Evolutionary conservation across 768 basidiomycete species (phyloP).

Genomic region (Strobilomyces confusus): DNA sequence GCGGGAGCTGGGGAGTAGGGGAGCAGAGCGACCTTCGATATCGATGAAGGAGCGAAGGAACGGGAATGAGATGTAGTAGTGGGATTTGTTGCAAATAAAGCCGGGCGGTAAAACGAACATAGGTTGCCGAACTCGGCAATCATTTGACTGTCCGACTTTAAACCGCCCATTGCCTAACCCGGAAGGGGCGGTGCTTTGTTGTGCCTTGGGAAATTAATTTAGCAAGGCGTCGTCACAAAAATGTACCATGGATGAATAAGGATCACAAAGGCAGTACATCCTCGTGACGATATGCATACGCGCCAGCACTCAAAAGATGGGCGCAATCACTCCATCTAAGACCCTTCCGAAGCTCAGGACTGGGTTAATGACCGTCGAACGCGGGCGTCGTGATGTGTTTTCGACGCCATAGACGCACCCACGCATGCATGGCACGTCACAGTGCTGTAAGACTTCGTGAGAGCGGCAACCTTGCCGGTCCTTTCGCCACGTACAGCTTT

Average conservation of each 20-base stretch:
- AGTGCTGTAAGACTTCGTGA: not conserved
- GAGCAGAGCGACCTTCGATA: slow-evolving; percentile 18
- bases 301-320: slow-evolving; percentile 9
- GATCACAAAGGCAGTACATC: slow-evolving; percentile 16
- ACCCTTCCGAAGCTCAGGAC: not conserved
- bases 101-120: slow-evolving; percentile 35
- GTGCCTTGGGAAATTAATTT: slow-evolving; percentile 25
- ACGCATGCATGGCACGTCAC: not conserved
- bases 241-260: slow-evolving; percentile 17
- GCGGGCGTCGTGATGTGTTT: not conserved
- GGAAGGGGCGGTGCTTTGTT: slow-evolving; percentile 19
- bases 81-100: slow-evolving; percentile 40
- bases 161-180: slow-evolving; percentile 30
- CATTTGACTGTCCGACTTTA: slow-evolving; percentile 34
- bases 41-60: slow-evolving; percentile 30
- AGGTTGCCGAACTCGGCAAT: slow-evolving; percentile 37
- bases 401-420: not conserved
- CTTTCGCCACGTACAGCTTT: not conserved
- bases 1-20: slow-evolving; percentile 9
- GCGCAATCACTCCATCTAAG: slow-evolving; percentile 21
- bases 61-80: slow-evolving; percentile 31
- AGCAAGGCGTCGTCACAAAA: slow-evolving; percentile 12
- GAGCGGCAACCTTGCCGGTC: not conserved
- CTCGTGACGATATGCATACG: slow-evolving; percentile 22
- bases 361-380: not conserved